These are phyloP conservation scores for Logfia minima DNA, from an alignment of 129 eudicot species.

Conservation along the genomic window DNA sequence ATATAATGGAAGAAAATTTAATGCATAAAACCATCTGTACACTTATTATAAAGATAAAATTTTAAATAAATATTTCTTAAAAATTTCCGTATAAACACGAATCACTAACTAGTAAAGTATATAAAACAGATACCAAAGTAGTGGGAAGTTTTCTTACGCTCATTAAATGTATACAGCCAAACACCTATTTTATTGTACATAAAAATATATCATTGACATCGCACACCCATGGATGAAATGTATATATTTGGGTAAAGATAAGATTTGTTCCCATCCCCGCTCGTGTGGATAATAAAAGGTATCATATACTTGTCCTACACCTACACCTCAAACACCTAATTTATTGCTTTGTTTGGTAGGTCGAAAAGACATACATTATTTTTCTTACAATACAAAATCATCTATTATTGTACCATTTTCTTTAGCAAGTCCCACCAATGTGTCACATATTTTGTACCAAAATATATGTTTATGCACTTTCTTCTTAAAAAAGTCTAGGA, in stretches of 20 bases:
- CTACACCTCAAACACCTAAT: slow-evolving; percentile 37
- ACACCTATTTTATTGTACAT: slow-evolving; percentile 4
- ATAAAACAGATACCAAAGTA: slow-evolving; percentile 8
- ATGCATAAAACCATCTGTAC: too few relatives aligned
- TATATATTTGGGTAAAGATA: slow-evolving; percentile 30
- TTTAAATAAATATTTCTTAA: too few relatives aligned
- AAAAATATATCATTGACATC: slow-evolving; percentile 24
- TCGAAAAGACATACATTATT: slow-evolving; percentile 20
- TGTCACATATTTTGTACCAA: slow-evolving; percentile 24
- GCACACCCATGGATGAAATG: slow-evolving; percentile 30
- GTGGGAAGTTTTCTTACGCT: slow-evolving; percentile 11
- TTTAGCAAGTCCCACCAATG: slow-evolving; percentile 31
- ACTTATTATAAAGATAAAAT: too few relatives aligned
- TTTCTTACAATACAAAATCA: slow-evolving; percentile 6
- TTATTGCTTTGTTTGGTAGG: slow-evolving; percentile 42
- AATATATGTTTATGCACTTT: slow-evolving; percentile 21
- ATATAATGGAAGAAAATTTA: too few relatives aligned
- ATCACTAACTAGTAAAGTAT: too few relatives aligned
- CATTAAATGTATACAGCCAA: slow-evolving; percentile 3
- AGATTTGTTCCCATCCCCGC: slow-evolving; percentile 36
- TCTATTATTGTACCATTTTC: slow-evolving; percentile 23
- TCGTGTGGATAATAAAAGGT: slow-evolving; percentile 42
- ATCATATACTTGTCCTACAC: slow-evolving; percentile 29
- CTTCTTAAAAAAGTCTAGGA: not conserved
- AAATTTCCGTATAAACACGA: too few relatives aligned